Evolutionary conservation across 331 rosid genomes (phyloP).

Genomic region (Saraca asoca): DNA sequence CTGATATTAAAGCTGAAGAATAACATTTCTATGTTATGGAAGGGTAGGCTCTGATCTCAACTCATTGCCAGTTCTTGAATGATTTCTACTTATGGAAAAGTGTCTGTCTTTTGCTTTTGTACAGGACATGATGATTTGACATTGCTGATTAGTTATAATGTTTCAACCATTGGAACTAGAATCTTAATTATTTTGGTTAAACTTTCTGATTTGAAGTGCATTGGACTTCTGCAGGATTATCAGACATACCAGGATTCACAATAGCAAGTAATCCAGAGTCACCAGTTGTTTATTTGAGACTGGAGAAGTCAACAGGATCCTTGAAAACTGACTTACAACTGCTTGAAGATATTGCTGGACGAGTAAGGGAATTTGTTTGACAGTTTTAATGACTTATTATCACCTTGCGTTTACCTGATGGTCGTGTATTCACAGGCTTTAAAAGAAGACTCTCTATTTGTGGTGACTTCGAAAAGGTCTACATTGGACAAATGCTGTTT

Average conservation of each 20-base stretch:
- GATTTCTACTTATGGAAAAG: not conserved
- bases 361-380: slow-evolving; percentile 50
- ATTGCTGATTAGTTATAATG: not conserved
- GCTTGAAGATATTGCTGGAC: slow-evolving; percentile 67
- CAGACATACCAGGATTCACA: slow-evolving; percentile 58
- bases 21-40: slow-evolving; percentile 63
- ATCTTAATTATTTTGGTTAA: slow-evolving; percentile 4
- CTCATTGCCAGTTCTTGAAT: not conserved
- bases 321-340: slow-evolving; percentile 55
- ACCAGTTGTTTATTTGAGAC: slow-evolving; percentile 77
- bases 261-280: slow-evolving; percentile 80
- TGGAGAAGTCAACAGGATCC: slow-evolving; percentile 74
- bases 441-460: slow-evolving; percentile 71
- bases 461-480: slow-evolving; percentile 73
- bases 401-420: slow-evolving; percentile 6
- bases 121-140: not conserved
- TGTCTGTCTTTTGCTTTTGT: slow-evolving; percentile 17
- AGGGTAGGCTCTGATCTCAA: slow-evolving; percentile 59
- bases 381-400: slow-evolving; percentile 14
- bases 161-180: too few relatives aligned
- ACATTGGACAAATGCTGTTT: slow-evolving; percentile 73
- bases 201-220: slow-evolving; percentile 30
- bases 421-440: slow-evolving; percentile 55
- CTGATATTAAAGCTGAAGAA: slow-evolving; percentile 68
- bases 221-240: slow-evolving; percentile 62